phyloP scores from a whole-genome alignment of 1,284 basidiomycete species.

The Athelia sp. region DNA sequence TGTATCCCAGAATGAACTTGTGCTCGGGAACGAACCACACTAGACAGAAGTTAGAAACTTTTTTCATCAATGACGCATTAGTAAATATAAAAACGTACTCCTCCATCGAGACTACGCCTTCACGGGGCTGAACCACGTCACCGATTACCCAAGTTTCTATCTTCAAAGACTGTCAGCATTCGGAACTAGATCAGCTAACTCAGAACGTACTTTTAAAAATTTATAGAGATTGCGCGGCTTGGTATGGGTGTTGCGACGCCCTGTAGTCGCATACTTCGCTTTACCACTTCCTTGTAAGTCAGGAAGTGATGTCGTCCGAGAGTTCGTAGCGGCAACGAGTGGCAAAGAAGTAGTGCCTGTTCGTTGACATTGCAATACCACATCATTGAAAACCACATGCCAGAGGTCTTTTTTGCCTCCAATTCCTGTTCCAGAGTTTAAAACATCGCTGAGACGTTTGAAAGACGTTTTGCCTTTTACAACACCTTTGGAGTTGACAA shows the following conservation, averaged over 20 bases:
- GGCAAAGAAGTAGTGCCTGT: slow-evolving; percentile 88
- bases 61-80: slow-evolving; percentile 8
- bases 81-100: slow-evolving; percentile 44
- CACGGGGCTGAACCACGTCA: slow-evolving; percentile 62
- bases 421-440: slow-evolving; percentile 49
- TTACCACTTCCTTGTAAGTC: slow-evolving; percentile 64
- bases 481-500: slow-evolving; percentile 45
- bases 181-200: neutral
- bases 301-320: slow-evolving; percentile 67
- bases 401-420: slow-evolving; percentile 85
- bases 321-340: slow-evolving; percentile 67
- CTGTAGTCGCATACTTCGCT: slow-evolving; percentile 75
- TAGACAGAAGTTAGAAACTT: slow-evolving; percentile 21
- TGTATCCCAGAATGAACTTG: slow-evolving; percentile 50
- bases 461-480: slow-evolving; percentile 79
- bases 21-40: slow-evolving; percentile 64
- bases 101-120: slow-evolving; percentile 79
- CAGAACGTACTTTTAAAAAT: slow-evolving; percentile 65
- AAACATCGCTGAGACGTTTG: slow-evolving; percentile 79
- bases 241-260: slow-evolving; percentile 64
- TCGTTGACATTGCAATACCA: slow-evolving; percentile 87
- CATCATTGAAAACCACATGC: slow-evolving; percentile 94
- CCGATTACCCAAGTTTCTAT: slow-evolving; percentile 89
- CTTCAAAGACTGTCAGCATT: slow-evolving; percentile 28
- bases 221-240: slow-evolving; percentile 89